Evolutionary conservation across 371 early-diverging fungal species (phyloP), one percentile per base, ranked within the genome.

Genomic region (Mitosporidium daphniae): DNA sequence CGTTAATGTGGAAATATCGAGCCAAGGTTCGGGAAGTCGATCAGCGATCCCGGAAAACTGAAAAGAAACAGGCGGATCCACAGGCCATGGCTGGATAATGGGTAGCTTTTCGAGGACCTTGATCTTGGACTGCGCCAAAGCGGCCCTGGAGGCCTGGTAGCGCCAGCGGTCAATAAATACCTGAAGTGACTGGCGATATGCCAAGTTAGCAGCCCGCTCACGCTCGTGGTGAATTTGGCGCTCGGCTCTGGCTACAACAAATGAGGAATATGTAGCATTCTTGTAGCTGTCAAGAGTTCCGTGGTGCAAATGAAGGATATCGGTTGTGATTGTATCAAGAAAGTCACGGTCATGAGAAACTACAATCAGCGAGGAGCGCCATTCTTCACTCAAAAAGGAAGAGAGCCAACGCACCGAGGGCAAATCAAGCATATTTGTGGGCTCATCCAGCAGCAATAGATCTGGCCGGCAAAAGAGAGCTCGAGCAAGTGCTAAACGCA

Each of bases 121-220:
- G 42, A 95, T 61, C 48, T 73, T 84, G 36, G 59, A 62, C 50
- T 95, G 97, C 5, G 86, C 97, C 45, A 84, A 84, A 14, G 84
- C 65, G 11, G 47, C 16, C 29, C 86, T 56, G 36, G 80, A 86
- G 21, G 97, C 86, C 49, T 86, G 89, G 47, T 74, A 84, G 38
- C 97, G 53, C 78, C 91, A 93, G 24, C 84, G 61, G 40, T 93
- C 91, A 33, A 95, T 78, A 39, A 86, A 95, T 16, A 69, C 80
- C 41, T 84, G 74, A 34, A 80, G 44, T 23, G 40, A 34, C 38
- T 27, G 27, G 33, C 34, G 9, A 35, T 14, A 18, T 31, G 39
- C 8, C 44, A 74, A 43, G 50, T 91, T 78, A 28, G 73, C 50
- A 53, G 84, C 74, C 44, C 86, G 74, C 45, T 93, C 82, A 28